phyloP scores from a whole-genome alignment of 495 filamentous ascomycete genomes.

The Friedmanniomyces simplex region DNA sequence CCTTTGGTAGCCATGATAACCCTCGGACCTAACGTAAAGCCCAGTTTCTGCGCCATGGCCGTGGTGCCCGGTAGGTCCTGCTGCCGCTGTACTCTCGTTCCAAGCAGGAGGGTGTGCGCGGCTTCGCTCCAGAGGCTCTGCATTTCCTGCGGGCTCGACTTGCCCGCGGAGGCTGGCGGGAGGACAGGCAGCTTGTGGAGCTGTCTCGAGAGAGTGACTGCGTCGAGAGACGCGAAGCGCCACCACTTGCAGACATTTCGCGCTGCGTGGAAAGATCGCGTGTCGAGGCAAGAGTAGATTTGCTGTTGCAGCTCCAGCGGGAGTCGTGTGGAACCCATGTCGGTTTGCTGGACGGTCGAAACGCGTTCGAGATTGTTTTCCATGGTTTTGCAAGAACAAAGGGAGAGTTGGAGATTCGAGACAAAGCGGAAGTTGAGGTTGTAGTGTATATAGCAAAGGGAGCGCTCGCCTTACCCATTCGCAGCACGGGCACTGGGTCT shows the following conservation, averaged over 20 bases:
- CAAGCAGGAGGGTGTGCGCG: constrained; percentile 12
- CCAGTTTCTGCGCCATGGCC: not conserved
- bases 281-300: constrained; percentile 14
- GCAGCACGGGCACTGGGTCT: not conserved
- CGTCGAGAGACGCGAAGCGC: constrained; percentile 11
- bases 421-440: not conserved
- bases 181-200: constrained; percentile 15
- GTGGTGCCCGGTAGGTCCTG: not conserved
- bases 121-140: constrained; percentile 11
- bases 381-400: not conserved
- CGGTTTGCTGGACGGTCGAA: not conserved
- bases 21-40: not conserved
- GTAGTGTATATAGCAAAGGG: too few relatives aligned
- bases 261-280: constrained; percentile 16
- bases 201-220: constrained; percentile 6
- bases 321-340: constrained; percentile 11
- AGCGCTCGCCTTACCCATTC: not conserved
- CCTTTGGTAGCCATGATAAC: not conserved
- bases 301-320: constrained; percentile 20
- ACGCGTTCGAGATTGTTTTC: constrained; percentile 3
- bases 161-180: not conserved
- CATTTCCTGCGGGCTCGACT: not conserved
- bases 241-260: constrained; percentile 21
- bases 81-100: not conserved
- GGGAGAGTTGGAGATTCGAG: not conserved